Percentiles rank a stretch among this genome's conserved stretches.
Evolutionary conservation across 805 yeast genomes (phyloP).

Genomic region (Hemisphaericaspora nanyangensis): DNA sequence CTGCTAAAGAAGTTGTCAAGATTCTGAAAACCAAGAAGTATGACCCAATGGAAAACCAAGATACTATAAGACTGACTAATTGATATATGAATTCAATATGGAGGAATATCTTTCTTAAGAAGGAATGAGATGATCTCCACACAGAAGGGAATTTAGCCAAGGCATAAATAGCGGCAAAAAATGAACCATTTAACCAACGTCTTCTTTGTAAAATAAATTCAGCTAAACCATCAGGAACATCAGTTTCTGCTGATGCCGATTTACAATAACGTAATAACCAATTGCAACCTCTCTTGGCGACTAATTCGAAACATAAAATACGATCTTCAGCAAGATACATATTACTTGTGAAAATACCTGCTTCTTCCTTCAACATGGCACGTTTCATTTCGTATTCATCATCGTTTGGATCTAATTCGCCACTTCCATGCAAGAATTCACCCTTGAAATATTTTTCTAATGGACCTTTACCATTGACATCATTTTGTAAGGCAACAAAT

Average conservation of each 20-base stretch:
- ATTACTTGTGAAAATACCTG: slow-evolving; percentile 59
- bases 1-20: slow-evolving; percentile 50
- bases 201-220: slow-evolving; percentile 64
- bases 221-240: slow-evolving; percentile 60
- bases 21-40: slow-evolving; percentile 61
- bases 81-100: slow-evolving; percentile 58
- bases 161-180: slow-evolving; percentile 59
- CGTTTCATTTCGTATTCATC: slow-evolving; percentile 42
- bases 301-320: slow-evolving; percentile 61
- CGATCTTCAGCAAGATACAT: slow-evolving; percentile 72
- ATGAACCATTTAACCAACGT: slow-evolving; percentile 69
- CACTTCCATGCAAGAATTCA: slow-evolving; percentile 53
- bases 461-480: slow-evolving; percentile 51
- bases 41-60: slow-evolving; percentile 65
- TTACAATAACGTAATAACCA: slow-evolving; percentile 65
- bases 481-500: slow-evolving; percentile 55
- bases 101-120: slow-evolving; percentile 45
- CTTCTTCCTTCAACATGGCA: slow-evolving; percentile 36
- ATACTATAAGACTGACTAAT: slow-evolving; percentile 47
- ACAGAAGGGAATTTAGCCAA: slow-evolving; percentile 53
- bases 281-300: slow-evolving; percentile 51
- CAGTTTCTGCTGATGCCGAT: slow-evolving; percentile 63
- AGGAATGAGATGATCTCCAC: slow-evolving; percentile 52
- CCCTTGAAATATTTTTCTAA: slow-evolving; percentile 66
- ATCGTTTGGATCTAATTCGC: slow-evolving; percentile 56